Percentiles rank a stretch among this genome's conserved stretches.
phyloP scores from a whole-genome alignment of 306 rosid species.

The Prunus fruticosa region DNA sequence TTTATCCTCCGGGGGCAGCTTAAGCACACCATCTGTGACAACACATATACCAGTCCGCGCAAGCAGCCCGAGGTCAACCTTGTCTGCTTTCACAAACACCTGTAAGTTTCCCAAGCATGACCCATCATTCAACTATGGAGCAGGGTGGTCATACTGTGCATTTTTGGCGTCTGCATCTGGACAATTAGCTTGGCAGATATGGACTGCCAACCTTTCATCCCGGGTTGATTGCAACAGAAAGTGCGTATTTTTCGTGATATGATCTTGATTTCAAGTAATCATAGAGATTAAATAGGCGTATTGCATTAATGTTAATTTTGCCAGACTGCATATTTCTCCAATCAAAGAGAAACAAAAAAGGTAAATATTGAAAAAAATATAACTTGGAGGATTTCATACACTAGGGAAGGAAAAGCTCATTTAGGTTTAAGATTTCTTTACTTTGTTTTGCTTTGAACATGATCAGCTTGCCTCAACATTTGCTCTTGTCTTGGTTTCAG shows the following conservation, averaged over 20 bases:
- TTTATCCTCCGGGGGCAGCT: constrained; percentile 40
- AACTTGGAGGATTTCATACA: neutral
- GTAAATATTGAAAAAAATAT: neutral
- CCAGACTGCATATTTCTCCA: constrained; percentile 7
- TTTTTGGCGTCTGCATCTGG: constrained; percentile 76
- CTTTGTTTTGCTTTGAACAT: constrained; percentile 9
- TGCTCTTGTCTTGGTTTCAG: constrained; percentile 36
- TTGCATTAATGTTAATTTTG: neutral
- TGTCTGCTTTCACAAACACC: constrained; percentile 66
- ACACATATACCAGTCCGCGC: constrained; percentile 71
- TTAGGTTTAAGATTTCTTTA: neutral
- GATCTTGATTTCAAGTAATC: neutral
- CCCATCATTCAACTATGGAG: constrained; percentile 58
- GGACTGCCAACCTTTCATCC: constrained; percentile 71
- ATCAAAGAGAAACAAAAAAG: neutral
- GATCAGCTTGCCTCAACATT: constrained; percentile 8
- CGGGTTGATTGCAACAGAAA: constrained; percentile 78
- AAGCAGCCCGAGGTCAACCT: constrained; percentile 61
- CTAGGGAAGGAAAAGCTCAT: neutral
- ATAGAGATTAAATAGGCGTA: neutral
- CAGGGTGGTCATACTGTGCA: constrained; percentile 88
- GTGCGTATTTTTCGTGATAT: constrained; percentile 36
- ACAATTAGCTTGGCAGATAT: constrained; percentile 84
- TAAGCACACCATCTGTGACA: constrained; percentile 56
- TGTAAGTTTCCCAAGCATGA: constrained; percentile 68